A percentile compares a stretch with the other conserved stretches of the same genome.
Evolutionary conservation across 1,139 yeast species (phyloP).

Genomic region (Candida gigantensis): DNA sequence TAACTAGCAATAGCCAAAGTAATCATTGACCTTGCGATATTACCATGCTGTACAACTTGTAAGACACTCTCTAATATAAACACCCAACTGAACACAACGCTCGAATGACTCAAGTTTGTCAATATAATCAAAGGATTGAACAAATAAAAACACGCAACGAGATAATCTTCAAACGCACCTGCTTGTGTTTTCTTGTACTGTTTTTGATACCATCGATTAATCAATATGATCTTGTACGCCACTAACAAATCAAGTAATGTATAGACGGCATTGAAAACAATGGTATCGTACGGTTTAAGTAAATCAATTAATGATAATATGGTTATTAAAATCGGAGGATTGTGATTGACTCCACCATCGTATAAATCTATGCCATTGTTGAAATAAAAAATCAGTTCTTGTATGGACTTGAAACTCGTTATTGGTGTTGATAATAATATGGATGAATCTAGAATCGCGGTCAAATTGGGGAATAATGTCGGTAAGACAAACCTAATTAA

Average conservation of each 20-base stretch:
- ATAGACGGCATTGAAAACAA: conserved; percentile 35
- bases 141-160: conserved; percentile 63
- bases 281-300: conserved; percentile 22
- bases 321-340: conserved; percentile 70
- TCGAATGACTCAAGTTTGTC: conserved; percentile 69
- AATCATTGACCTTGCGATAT: conserved; percentile 48
- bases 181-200: conserved; percentile 23
- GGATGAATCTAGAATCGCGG: conserved; percentile 30
- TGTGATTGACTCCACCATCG: conserved; percentile 85
- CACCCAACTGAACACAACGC: conserved; percentile 61
- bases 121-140: conserved; percentile 79
- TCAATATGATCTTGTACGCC: conserved; percentile 40
- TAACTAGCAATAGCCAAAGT: conserved; percentile 66
- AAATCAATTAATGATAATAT: conserved; percentile 43
- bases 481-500: conserved; percentile 35
- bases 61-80: conserved; percentile 53
- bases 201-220: conserved; percentile 41
- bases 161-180: conserved; percentile 36
- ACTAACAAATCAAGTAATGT: conserved; percentile 44
- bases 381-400: conserved; percentile 77
- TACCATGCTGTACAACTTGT: conserved; percentile 43
- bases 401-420: conserved; percentile 63
- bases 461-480: conserved; percentile 32
- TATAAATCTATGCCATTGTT: conserved; percentile 66
- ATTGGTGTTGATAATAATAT: conserved; percentile 83